A percentile compares a stretch with the other conserved stretches of the same genome.
Evolutionary conservation across 257 asterid species (phyloP).

Genomic region (Plantago elongata): DNA sequence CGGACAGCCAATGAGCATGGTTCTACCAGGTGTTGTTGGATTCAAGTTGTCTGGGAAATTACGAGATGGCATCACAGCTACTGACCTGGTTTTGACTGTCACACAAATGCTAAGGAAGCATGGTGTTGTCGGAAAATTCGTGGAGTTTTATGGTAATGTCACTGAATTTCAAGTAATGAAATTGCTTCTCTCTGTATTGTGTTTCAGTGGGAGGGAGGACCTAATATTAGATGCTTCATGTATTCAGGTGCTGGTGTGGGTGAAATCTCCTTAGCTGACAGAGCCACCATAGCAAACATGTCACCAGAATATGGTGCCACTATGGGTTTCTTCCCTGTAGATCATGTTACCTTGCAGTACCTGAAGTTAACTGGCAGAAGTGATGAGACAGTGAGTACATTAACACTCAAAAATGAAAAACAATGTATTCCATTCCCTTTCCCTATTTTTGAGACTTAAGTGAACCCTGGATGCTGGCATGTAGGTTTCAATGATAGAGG

Average conservation of each 20-base stretch:
- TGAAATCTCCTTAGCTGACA: slow-evolving; percentile 86
- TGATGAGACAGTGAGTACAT: slow-evolving; percentile 72
- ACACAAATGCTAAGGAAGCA: slow-evolving; percentile 88
- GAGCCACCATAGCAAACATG: slow-evolving; percentile 98
- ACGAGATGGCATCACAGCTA: slow-evolving; percentile 80
- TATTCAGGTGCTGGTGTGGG: slow-evolving; percentile 76
- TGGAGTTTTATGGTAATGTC: slow-evolving; percentile 63
- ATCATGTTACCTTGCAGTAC: slow-evolving; percentile 79
- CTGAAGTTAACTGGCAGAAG: slow-evolving; percentile 92
- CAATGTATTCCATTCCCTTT: background rate
- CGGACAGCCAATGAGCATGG: slow-evolving; percentile 95
- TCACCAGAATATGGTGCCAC: slow-evolving; percentile 99
- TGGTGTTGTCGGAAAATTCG: slow-evolving; percentile 90
- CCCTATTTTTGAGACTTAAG: slow-evolving; percentile 9
- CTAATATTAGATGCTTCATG: slow-evolving; percentile 14
- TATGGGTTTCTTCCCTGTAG: slow-evolving; percentile 99
- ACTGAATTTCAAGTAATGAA: background rate
- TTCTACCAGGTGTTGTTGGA: slow-evolving; percentile 91
- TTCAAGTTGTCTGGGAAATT: slow-evolving; percentile 82
- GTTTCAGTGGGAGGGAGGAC: background rate
- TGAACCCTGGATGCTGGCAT: slow-evolving; percentile 9
- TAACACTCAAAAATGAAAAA: slow-evolving; percentile 5
- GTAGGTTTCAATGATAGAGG: slow-evolving; percentile 91
- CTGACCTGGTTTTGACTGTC: slow-evolving; percentile 83
- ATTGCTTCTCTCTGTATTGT: background rate